Conservation (phyloP, 352 stramenopile species). For the Pythium apleroticum region DNA sequence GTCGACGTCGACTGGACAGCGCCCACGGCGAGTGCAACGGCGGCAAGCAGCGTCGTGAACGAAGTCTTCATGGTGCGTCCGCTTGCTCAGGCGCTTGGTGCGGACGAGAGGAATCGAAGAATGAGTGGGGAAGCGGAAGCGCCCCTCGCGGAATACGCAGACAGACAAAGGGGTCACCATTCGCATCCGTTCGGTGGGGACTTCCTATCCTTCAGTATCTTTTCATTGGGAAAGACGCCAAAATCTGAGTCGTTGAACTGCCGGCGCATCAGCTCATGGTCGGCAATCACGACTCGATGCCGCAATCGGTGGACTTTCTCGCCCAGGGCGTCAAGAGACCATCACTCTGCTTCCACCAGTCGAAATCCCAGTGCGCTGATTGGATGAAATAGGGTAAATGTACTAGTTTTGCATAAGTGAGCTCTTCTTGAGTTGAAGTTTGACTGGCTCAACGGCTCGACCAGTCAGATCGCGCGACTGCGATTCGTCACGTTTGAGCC, state of each 20-base stretch:
- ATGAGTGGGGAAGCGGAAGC: background rate
- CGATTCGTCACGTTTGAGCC: background rate
- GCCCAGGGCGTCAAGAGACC: background rate
- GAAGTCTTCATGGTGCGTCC: background rate
- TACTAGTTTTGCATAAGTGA: background rate
- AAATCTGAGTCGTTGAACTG: background rate
- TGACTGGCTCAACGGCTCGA: background rate
- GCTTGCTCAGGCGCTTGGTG: background rate
- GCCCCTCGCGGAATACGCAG: too few species aligned
- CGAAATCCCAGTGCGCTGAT: background rate
- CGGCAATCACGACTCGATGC: background rate
- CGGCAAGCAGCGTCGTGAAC: background rate
- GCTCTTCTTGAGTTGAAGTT: conserved; percentile 5
- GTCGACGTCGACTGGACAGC: background rate
- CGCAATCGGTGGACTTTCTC: conserved; percentile 4
- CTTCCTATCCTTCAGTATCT: too few species aligned
- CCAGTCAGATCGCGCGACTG: background rate
- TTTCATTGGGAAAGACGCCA: background rate
- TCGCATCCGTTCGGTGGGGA: conserved; percentile 4
- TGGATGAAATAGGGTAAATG: background rate
- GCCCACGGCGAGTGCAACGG: background rate
- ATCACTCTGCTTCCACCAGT: conserved; percentile 6
- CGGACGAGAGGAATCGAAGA: background rate
- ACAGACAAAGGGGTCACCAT: too few species aligned
- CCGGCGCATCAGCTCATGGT: background rate